A percentile compares a stretch with the other conserved stretches of the same genome.
Evolutionary conservation across 345 rosid genomes (phyloP).

Genomic region (Eucalyptus lansdowneana): DNA sequence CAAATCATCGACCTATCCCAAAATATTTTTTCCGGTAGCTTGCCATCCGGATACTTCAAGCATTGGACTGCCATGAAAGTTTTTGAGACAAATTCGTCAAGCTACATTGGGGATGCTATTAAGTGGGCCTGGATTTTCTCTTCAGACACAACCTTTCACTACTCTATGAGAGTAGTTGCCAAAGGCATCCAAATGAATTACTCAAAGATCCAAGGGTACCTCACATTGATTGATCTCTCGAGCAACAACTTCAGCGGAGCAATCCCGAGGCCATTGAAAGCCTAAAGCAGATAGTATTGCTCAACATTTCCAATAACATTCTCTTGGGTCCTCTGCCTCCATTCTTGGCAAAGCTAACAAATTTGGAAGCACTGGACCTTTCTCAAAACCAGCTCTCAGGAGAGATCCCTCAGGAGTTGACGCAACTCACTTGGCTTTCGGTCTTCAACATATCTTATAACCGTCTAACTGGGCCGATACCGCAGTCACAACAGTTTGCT

Average conservation of each 20-base stretch:
- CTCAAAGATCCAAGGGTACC: neutral
- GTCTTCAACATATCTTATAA: too few species aligned
- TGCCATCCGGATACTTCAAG: neutral
- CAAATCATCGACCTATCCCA: neutral
- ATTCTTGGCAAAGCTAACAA: fast-evolving
- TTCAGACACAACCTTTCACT: neutral
- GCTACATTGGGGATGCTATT: neutral
- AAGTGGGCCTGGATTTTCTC: neutral
- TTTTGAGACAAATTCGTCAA: neutral
- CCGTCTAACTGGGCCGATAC: fast-evolving
- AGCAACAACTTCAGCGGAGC: neutral
- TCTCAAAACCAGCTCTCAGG: neutral
- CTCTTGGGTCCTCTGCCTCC: neutral
- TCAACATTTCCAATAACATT: neutral
- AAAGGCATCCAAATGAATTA: neutral
- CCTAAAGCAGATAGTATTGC: neutral
- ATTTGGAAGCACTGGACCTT: neutral
- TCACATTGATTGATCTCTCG: neutral
- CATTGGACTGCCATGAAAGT: neutral
- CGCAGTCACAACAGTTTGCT: too few species aligned
- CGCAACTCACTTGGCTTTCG: fast-evolving
- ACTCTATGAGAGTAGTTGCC: neutral
- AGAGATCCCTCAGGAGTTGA: too few species aligned
- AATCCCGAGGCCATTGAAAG: neutral
- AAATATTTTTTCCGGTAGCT: neutral